phyloP scores from a whole-genome alignment of 2,329 filamentous ascomycete genomes.

The Aspergillus ibericus region DNA sequence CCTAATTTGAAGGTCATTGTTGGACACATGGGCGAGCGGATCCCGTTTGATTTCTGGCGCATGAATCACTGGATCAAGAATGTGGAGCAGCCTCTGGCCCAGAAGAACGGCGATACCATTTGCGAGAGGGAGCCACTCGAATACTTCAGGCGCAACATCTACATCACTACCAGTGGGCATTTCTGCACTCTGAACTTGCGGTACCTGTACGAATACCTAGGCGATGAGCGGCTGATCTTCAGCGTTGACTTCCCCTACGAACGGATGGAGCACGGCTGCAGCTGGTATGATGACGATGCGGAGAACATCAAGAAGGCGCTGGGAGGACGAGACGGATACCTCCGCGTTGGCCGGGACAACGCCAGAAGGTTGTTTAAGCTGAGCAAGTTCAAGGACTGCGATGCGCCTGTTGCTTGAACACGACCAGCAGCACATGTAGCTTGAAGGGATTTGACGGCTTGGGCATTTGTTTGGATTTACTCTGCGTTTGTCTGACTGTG shows the following conservation, averaged over 20 bases:
- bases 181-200: constrained; percentile 33
- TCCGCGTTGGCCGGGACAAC: constrained; percentile 42
- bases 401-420: constrained; percentile 4
- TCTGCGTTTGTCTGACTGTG: too few relatives aligned
- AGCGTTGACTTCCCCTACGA: constrained; percentile 34
- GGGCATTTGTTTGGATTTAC: not conserved
- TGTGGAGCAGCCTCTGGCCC: constrained; percentile 22
- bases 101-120: constrained; percentile 18
- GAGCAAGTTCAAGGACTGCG: constrained; percentile 14
- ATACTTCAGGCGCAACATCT: constrained; percentile 35
- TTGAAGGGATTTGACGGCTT: not conserved
- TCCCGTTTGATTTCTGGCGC: constrained; percentile 6
- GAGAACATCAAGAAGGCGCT: constrained; percentile 9
- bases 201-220: constrained; percentile 28
- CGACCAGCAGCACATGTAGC: not conserved
- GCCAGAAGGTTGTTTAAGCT: constrained; percentile 39
- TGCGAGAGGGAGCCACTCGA: constrained; percentile 38
- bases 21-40: constrained; percentile 4
- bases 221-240: constrained; percentile 32
- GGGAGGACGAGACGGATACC: constrained; percentile 30
- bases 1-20: not conserved
- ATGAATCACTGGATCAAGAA: constrained; percentile 29
- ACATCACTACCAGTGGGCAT: constrained; percentile 35
- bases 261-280: constrained; percentile 35
- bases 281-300: constrained; percentile 34